Base-by-base conservation (phyloP, 306 rosid species). In the Corylus americana region DNA sequence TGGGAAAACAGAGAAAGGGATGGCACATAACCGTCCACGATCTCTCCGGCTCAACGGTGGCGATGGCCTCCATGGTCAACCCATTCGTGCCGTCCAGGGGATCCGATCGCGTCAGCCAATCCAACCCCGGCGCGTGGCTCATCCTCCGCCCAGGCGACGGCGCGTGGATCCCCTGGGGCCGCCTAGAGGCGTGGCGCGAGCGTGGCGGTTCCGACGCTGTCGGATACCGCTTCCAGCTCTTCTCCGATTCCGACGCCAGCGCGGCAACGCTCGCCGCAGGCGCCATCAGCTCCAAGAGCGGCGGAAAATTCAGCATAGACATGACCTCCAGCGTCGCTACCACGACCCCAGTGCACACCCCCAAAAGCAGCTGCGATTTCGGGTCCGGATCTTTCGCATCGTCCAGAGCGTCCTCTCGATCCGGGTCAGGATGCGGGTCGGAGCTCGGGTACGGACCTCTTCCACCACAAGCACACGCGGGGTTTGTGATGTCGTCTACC, bases 181-280 rank as follows among this genome's bases (percentile, higher is more conserved):
- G 88, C 25, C 90, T 91, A 11, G 91, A 91, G 75, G 96, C 93
- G 0, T 91, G 96, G 96, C 90, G 91, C 6, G 93, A 91, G 63
- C 86, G 93, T 0, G 90, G 93, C 0, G 83, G 89, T 14, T 86
- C 93, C 10, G 91, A 91, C 10, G 91, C 91, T 0, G 78, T 91
- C 0, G 96, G 96, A 0, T 91, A 81, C 54, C 85, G 96, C 8
- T 91, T 91, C 1, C 91, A 89, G 57, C 90, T 91, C 4, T 79
- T 67, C 72, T 16, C 14, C 29, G 27, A 47, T 91, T 0, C 96
- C 90, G 4, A 67, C 29, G 91, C 86, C 58, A 81, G 93, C 0
- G 84, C 74, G 63, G 84, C 74, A 63, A 81, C 85, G 84, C 77
- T 86, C 61, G 86, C 91, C n/a, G 90, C 80, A 2, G 93, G 89